These are phyloP conservation scores for Fusarium sp. DNA, from an alignment of 2,329 filamentous ascomycete genomes.

Conservation along the genomic window DNA sequence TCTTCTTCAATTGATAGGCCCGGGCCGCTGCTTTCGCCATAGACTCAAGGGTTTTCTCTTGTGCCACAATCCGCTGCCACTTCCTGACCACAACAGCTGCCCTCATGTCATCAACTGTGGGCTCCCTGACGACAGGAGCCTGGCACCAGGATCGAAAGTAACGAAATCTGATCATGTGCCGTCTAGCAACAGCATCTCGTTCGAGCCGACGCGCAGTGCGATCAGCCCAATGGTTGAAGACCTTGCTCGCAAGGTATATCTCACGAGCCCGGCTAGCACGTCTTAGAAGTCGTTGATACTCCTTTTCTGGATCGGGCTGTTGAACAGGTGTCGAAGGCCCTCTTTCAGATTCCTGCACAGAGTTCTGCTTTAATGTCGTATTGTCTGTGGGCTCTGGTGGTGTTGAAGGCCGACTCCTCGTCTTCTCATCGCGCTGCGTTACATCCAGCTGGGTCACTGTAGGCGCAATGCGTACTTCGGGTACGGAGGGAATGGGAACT, in stretches of 20 bases:
- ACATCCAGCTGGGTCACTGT: constrained; percentile 3
- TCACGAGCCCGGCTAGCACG: constrained; percentile 73
- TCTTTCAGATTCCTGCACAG: constrained; percentile 5
- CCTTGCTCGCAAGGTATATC: constrained; percentile 65
- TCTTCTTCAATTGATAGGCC: constrained; percentile 34
- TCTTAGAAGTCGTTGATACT: constrained; percentile 47
- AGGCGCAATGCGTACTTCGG: constrained; percentile 5
- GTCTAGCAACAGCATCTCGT: constrained; percentile 74
- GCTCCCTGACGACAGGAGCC: constrained; percentile 46
- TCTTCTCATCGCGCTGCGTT: constrained; percentile 12
- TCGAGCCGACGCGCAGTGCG: constrained; percentile 73
- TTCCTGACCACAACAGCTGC: constrained; percentile 48
- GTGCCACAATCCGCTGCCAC: constrained; percentile 45
- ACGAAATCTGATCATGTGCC: constrained; percentile 74
- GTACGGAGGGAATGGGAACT: background rate
- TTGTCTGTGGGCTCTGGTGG: constrained; percentile 5
- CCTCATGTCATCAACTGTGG: constrained; percentile 47
- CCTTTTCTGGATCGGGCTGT: constrained; percentile 18
- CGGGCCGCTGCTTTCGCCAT: constrained; percentile 40
- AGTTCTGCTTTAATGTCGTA: constrained; percentile 1
- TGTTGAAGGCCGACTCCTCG: constrained; percentile 7
- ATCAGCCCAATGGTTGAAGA: constrained; percentile 69
- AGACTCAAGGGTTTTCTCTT: constrained; percentile 44
- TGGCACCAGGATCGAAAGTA: constrained; percentile 53
- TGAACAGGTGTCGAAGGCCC: constrained; percentile 15